A percentile compares a stretch with the other conserved stretches of the same genome.
phyloP scores from a whole-genome alignment of 352 stramenopile genomes.

The Pythium dissimile region DNA sequence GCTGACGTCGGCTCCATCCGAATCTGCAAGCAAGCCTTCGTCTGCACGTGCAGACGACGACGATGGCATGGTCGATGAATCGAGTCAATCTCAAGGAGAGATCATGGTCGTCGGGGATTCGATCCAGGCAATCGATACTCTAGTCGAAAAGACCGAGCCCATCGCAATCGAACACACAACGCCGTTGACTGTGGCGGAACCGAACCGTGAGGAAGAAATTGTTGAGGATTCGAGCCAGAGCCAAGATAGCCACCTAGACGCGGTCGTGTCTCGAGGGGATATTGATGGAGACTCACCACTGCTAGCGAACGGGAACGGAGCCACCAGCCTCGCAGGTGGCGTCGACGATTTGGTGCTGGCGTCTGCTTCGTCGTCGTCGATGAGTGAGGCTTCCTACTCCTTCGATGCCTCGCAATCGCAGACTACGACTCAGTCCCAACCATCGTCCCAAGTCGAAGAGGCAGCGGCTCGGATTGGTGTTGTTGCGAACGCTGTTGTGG shows the following conservation, averaged over 20 bases:
- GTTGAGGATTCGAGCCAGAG: slow-evolving; percentile 7
- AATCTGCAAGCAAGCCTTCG: no score
- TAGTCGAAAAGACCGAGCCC: neutral
- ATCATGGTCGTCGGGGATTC: neutral
- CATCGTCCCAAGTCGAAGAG: slow-evolving; percentile 1
- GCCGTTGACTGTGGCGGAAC: neutral
- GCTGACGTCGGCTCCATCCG: no score
- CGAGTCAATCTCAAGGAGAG: neutral
- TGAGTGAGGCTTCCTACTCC: neutral
- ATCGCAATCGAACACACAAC: neutral
- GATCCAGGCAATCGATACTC: no score
- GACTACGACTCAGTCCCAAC: neutral
- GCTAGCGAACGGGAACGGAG: no score
- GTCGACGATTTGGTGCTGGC: neutral
- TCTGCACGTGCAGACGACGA: neutral
- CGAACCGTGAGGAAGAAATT: neutral
- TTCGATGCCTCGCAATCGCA: slow-evolving; percentile 20
- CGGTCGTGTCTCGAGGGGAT: no score
- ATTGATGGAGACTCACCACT: no score
- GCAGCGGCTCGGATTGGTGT: neutral
- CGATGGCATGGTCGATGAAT: neutral
- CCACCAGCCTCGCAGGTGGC: neutral
- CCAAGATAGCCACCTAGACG: no score
- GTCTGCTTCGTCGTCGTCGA: slow-evolving; percentile 11
- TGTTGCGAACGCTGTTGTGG: neutral